phyloP scores from a whole-genome alignment of 2,329 filamentous ascomycete species.

The Nemania bipapillata region DNA sequence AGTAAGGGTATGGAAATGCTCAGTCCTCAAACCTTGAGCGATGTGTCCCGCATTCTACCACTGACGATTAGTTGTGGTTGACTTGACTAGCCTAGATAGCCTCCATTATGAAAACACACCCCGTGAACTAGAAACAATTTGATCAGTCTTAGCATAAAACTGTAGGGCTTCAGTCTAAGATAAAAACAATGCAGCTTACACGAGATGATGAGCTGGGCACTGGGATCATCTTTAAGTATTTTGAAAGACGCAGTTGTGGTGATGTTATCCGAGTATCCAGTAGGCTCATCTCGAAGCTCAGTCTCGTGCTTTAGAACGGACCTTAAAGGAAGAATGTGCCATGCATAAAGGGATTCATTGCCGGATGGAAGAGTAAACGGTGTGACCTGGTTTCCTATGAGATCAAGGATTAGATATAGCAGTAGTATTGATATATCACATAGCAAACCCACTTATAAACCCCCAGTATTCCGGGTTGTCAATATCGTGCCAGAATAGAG shows the following conservation, averaged over 20 bases:
- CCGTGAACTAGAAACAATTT: conserved; percentile 66
- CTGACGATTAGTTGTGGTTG: conserved; percentile 53
- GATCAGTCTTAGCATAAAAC: conserved; percentile 27
- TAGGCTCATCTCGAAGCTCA: conserved; percentile 64
- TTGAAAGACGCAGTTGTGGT: conserved; percentile 68
- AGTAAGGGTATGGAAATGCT: conserved; percentile 80
- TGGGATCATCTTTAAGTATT: conserved; percentile 70
- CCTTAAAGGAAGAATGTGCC: conserved; percentile 86
- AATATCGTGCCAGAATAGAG: conserved; percentile 75
- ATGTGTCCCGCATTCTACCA: conserved; percentile 83
- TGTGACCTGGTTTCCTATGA: conserved; percentile 82
- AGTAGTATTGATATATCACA: not conserved
- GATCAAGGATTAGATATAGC: conserved; percentile 31
- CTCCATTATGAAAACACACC: conserved; percentile 56
- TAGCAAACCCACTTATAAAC: conserved; percentile 74
- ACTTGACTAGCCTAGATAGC: conserved; percentile 18
- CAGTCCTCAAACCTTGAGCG: conserved; percentile 78
- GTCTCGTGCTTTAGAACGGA: conserved; percentile 78
- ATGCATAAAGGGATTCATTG: conserved; percentile 81
- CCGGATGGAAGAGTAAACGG: conserved; percentile 85
- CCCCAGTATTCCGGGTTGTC: conserved; percentile 84
- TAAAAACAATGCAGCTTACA: conserved; percentile 59
- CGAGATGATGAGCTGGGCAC: conserved; percentile 71
- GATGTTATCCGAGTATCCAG: conserved; percentile 65
- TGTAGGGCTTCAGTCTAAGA: not conserved